These are phyloP conservation scores for Selenicereus undatus DNA, from an alignment of 148 eudicot genomes.

Conservation along the genomic window DNA sequence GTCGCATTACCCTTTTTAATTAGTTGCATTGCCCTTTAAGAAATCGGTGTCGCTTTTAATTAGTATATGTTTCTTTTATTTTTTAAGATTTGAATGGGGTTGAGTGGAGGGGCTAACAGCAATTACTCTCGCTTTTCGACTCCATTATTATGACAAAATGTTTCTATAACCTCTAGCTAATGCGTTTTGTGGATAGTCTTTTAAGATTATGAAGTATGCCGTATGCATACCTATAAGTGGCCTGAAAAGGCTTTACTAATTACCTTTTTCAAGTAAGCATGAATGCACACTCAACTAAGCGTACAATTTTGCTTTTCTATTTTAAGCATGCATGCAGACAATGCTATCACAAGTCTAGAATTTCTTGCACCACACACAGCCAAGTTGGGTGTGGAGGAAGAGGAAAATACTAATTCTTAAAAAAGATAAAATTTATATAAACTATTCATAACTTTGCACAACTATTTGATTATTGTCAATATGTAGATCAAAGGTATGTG, in stretches of 20 bases:
- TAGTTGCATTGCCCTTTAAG: slow-evolving; percentile 17
- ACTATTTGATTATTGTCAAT: too few relatives aligned
- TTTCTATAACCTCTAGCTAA: slow-evolving; percentile 1
- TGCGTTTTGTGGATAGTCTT: slow-evolving; percentile 35
- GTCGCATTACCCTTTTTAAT: slow-evolving; percentile 7
- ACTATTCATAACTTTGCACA: too few relatives aligned
- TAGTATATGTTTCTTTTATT: neutral
- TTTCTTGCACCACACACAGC: too few relatives aligned
- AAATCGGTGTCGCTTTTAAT: slow-evolving; percentile 33
- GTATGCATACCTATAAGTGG: slow-evolving; percentile 17
- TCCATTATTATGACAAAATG: slow-evolving; percentile 38
- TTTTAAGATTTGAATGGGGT: slow-evolving; percentile 22
- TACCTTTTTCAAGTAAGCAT: slow-evolving; percentile 11
- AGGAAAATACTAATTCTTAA: too few relatives aligned
- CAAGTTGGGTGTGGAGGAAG: too few relatives aligned
- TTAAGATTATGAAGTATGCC: slow-evolving; percentile 28
- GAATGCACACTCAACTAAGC: slow-evolving; percentile 12
- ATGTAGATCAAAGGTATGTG: too few relatives aligned
- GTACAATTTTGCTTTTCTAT: neutral
- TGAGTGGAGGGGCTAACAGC: slow-evolving; percentile 41
- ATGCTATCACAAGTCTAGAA: too few relatives aligned
- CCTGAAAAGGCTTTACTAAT: slow-evolving; percentile 25
- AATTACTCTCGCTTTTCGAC: slow-evolving; percentile 35
- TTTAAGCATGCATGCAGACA: neutral
- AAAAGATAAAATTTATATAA: too few relatives aligned